Base-by-base conservation (phyloP, 2,329 filamentous ascomycete genomes). In the Pezicula neosporulosa region DNA sequence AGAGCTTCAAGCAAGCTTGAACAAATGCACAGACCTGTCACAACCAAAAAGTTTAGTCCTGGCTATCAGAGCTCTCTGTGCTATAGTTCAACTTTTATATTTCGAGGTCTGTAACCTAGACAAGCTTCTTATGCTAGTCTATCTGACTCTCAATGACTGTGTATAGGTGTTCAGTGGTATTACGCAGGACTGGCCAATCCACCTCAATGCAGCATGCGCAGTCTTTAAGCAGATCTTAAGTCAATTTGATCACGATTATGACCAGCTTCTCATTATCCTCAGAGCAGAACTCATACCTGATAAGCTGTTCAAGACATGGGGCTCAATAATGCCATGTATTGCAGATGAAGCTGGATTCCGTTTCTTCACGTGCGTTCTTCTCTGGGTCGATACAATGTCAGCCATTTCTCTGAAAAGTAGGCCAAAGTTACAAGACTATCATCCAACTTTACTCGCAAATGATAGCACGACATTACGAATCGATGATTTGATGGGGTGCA, bases 401-500 rank as follows among this genome's bases (percentile, higher is more conserved):
- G 73, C 74, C 52, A 76, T 77, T n/a, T 70, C 72, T 0, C 66
- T 73, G 10, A 70, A 69, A 27, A 60, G 66, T 27, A 60, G 65
- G 1, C 77, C 77, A 0, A 66, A 69, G 0, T 66, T 80, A 16
- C 56, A 57, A 38, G 53, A 51, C 3, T 77, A 77, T 59, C 75
- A 76, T 56, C 58, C 58, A 38, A 54, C 59, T 36, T 62, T 77
- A 21, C 71, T 78, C 16, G 18, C 19, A n/a, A 36, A 46, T 42
- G 33, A 21, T 7, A 10, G 27, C 15, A 9, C 10, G 16, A 60
- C 63, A 2, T 44, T 61, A 0, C 63, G 64, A 0, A 68, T 82
- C 48, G 73, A 76, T 41, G 72, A 75, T 28, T 74, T 78, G 47
- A 60, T 78, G n/a, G 81, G 81, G 2, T 69, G 78, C 49, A 68